Conservation (phyloP, 2,329 filamentous ascomycete genomes). For the Colletotrichum sp. region DNA sequence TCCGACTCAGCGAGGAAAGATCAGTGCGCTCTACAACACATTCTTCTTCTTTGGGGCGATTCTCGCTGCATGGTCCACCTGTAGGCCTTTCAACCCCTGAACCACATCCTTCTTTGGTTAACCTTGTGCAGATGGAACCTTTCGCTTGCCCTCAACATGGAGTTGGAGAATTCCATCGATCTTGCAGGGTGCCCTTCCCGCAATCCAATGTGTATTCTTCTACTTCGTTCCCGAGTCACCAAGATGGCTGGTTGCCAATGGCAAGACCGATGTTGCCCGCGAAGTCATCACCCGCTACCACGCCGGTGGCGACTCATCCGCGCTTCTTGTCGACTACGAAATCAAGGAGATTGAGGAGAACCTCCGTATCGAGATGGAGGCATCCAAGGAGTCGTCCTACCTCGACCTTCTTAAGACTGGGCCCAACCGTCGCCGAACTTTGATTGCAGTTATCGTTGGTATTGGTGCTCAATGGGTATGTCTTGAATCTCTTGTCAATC, state of each 20-base stretch:
- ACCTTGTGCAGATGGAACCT: constrained; percentile 24
- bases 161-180: constrained; percentile 30
- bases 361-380: constrained; percentile 54
- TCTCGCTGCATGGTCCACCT: constrained; percentile 32
- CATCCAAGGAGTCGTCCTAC: constrained; percentile 39
- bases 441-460: constrained; percentile 29
- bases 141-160: constrained; percentile 36
- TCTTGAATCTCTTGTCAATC: fast-evolving
- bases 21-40: constrained; percentile 51
- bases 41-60: constrained; percentile 42
- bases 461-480: constrained; percentile 29
- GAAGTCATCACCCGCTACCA: constrained; percentile 61
- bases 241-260: constrained; percentile 64
- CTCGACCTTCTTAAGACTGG: constrained; percentile 31
- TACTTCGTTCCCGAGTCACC: constrained; percentile 61
- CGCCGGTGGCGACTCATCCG: constrained; percentile 47
- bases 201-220: constrained; percentile 1
- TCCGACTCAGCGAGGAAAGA: constrained; percentile 36
- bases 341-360: constrained; percentile 47
- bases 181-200: constrained; percentile 45
- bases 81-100: not conserved
- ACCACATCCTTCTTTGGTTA: too few relatives aligned
- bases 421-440: constrained; percentile 29
- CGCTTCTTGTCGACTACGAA: constrained; percentile 31
- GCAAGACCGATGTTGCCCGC: constrained; percentile 55